Conservation (phyloP, 306 rosid genomes). For the Cucumis hystrix region DNA sequence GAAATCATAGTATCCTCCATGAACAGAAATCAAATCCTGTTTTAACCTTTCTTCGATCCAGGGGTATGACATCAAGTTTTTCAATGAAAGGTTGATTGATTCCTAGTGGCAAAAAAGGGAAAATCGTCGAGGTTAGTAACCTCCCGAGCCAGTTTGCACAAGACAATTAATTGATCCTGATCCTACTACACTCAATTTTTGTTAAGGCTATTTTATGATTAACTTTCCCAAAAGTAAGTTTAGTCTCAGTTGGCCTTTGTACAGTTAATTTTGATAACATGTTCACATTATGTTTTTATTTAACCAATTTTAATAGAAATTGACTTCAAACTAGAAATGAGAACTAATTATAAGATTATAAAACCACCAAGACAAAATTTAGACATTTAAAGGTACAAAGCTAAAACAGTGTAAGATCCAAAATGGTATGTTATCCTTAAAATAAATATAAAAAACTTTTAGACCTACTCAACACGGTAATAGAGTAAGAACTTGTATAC, state of each 20-base stretch:
- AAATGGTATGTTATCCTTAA: no score
- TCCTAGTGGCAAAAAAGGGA: constrained; percentile 33
- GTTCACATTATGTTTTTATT: no score
- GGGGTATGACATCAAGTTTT: constrained; percentile 70
- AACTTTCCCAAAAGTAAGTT: no score
- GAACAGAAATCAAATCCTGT: constrained; percentile 39
- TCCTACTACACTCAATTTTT: neutral
- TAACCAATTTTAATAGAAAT: no score
- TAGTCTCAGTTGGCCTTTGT: no score
- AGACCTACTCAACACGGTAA: neutral
- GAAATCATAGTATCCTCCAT: constrained; percentile 74
- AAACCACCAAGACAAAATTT: no score
- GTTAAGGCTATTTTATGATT: no score
- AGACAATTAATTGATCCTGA: neutral
- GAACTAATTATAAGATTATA: no score
- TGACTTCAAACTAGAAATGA: no score
- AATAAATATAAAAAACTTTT: neutral
- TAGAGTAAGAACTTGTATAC: neutral
- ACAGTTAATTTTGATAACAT: no score
- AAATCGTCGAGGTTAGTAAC: neutral
- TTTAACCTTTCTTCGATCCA: constrained; percentile 68
- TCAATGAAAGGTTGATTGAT: constrained; percentile 51
- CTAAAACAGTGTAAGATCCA: no score
- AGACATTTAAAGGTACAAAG: no score
- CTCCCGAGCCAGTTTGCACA: neutral